Evolutionary conservation across 2,329 filamentous ascomycete species (phyloP), one percentile per base, ranked within the genome.

Genomic region (Emergomyces pasteurianus): DNA sequence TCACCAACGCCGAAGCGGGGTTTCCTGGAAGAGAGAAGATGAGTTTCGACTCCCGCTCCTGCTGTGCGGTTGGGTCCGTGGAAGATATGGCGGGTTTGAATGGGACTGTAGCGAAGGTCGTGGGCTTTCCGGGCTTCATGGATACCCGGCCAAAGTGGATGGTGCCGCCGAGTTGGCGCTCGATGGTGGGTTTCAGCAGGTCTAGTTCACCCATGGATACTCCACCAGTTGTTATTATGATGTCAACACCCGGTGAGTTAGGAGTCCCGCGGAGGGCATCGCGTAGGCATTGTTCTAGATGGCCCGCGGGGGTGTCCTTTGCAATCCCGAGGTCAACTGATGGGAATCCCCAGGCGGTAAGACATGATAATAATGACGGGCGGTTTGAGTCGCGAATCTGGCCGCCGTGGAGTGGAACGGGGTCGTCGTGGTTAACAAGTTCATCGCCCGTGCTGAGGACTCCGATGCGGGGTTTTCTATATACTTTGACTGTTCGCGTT

Each of bases 91-190:
- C 67, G 6, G 71, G 68, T 65, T 86, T 86, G 69, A 82, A 78
- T 0, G 89, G 86, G 0, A 97, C 82, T 0, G 90, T 96, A 2
- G 94, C 94, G 73, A 99, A 99, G 0, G 94, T 99, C 0, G 92
- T 96, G 1, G 94, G 94, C 75, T 97, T 99, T 4, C 94, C 94
- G 0, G 94, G 94, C 78, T 99, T 99, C 94, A 99, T 97, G 60
- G 87, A 84, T 2, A 99, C 94, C 2, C 94, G 87, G 28, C 94
- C 94, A 68, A 99, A 99, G 74, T 96, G 94, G 66, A 99, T 96
- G 0, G 87, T 94, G 8, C 94, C 94, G 61, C 91, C 90, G 0
- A 99, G 83, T 1, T 86, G 81, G 49, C 92, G 87, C 77, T 97
- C 94, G 68, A 99, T 89, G 0, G 92, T 97, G 0, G 94, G 92